Evolutionary conservation across 768 basidiomycete genomes (phyloP).

Genomic region (Galerina sulciceps): DNA sequence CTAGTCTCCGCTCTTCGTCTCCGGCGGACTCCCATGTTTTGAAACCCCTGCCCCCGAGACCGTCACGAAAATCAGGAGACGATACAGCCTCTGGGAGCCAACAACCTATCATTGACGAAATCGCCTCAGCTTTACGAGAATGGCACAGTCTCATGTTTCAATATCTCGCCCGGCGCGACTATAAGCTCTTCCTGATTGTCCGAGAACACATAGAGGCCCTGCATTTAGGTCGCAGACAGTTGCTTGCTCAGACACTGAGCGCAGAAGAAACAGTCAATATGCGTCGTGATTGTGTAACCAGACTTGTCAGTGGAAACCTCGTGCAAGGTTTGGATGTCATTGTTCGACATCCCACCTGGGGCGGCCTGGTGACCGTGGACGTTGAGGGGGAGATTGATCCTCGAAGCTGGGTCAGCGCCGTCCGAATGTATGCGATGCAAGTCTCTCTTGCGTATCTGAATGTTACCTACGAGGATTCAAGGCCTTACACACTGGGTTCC

Average conservation of each 20-base stretch:
- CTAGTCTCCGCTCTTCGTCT: constrained; percentile 75
- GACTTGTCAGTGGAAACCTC: constrained; percentile 88
- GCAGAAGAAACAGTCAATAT: constrained; percentile 84
- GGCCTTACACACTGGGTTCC: constrained; percentile 45
- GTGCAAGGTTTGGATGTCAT: constrained; percentile 93
- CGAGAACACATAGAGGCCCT: constrained; percentile 89
- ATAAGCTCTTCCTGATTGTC: constrained; percentile 85
- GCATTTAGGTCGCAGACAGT: constrained; percentile 88
- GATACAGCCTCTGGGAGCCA: constrained; percentile 82
- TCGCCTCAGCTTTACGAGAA: constrained; percentile 94
- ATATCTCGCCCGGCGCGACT: constrained; percentile 88
- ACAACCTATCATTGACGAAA: constrained; percentile 96
- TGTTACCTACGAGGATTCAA: constrained; percentile 45
- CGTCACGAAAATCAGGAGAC: constrained; percentile 93
- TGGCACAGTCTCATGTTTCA: constrained; percentile 94
- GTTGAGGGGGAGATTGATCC: constrained; percentile 81
- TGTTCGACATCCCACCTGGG: constrained; percentile 93
- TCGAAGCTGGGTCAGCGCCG: constrained; percentile 86
- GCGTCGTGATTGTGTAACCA: constrained; percentile 83
- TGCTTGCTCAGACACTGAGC: constrained; percentile 86
- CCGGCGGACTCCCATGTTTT: constrained; percentile 65
- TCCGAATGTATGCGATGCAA: constrained; percentile 93
- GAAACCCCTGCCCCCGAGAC: constrained; percentile 86
- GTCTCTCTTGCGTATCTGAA: constrained; percentile 79
- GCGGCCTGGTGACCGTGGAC: constrained; percentile 88